Percentiles rank a stretch among this genome's conserved stretches.
These are phyloP conservation scores for Aspergillus bertholletiae DNA, from an alignment of 495 filamentous ascomycete species.

Conservation along the genomic window DNA sequence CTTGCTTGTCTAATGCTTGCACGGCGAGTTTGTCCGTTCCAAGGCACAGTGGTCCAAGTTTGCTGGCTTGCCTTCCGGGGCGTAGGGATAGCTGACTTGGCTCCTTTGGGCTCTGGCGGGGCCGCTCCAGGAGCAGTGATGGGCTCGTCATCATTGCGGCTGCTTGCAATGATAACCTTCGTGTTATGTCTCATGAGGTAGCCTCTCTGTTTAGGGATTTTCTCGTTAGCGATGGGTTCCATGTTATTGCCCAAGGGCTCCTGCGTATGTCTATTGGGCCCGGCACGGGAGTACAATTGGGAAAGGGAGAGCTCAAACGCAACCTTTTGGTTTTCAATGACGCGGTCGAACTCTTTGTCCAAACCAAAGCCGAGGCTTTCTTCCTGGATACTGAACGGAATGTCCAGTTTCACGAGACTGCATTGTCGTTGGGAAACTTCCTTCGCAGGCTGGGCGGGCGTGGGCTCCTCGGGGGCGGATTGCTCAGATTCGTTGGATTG, in stretches of 20 bases:
- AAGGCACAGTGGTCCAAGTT: constrained; percentile 94
- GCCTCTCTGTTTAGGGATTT: constrained; percentile 71
- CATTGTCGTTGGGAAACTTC: constrained; percentile 41
- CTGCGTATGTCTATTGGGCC: constrained; percentile 10
- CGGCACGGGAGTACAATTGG: constrained; percentile 18
- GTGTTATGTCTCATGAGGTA: constrained; percentile 99
- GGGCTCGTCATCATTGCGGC: constrained; percentile 51
- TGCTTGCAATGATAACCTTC: constrained; percentile 88
- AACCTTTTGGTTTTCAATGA: constrained; percentile 99
- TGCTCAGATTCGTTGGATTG: constrained; percentile 29
- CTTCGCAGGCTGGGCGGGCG: constrained; percentile 17
- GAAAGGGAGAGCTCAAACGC: constrained; percentile 54
- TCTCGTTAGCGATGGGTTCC: constrained; percentile 52
- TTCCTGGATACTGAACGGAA: constrained; percentile 53
- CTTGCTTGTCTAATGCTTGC: constrained; percentile 60
- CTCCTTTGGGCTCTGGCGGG: constrained; percentile 49
- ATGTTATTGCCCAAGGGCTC: constrained; percentile 4
- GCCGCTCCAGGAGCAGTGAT: constrained; percentile 43
- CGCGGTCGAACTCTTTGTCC: constrained; percentile 88
- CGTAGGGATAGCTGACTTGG: constrained; percentile 64
- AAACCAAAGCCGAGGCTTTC: constrained; percentile 73
- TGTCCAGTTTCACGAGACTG: constrained; percentile 63
- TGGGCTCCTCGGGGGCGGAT: constrained; percentile 27
- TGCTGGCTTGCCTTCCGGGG: constrained; percentile 75
- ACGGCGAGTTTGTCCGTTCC: constrained; percentile 76